Percentiles rank a stretch among this genome's conserved stretches.
Evolutionary conservation across 805 yeast species (phyloP).

Genomic region (Blastobotrys robertii): DNA sequence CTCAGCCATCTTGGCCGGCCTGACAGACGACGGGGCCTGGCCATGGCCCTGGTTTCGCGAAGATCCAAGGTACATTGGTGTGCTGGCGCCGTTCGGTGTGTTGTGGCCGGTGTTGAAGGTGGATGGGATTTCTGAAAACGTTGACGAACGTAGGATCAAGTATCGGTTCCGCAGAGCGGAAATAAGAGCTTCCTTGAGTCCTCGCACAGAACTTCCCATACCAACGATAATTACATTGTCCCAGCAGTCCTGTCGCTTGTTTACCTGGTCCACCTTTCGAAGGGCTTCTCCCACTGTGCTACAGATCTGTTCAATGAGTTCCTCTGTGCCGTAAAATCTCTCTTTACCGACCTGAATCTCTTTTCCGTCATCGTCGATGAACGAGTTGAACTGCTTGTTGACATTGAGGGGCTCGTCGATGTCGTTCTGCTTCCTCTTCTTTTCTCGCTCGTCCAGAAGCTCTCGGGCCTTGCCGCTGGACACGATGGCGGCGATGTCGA

Average conservation of each 20-base stretch:
- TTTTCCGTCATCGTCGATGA: slow-evolving; percentile 49
- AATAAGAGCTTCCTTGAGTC: slow-evolving; percentile 63
- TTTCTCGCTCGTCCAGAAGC: slow-evolving; percentile 55
- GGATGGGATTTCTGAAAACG: slow-evolving; percentile 31
- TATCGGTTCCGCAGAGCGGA: slow-evolving; percentile 48
- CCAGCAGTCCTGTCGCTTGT: slow-evolving; percentile 72
- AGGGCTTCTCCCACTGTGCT: slow-evolving; percentile 44
- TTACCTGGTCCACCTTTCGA: slow-evolving; percentile 51
- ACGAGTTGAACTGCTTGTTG: slow-evolving; percentile 64
- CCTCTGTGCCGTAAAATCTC: slow-evolving; percentile 71
- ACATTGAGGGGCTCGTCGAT: slow-evolving; percentile 40
- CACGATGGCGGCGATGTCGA: slow-evolving; percentile 85
- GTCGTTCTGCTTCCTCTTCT: slow-evolving; percentile 31
- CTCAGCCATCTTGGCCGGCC: slow-evolving; percentile 66
- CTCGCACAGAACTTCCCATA: slow-evolving; percentile 62
- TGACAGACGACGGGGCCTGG: slow-evolving; percentile 77
- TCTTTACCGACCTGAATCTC: slow-evolving; percentile 73
- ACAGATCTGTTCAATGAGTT: slow-evolving; percentile 47
- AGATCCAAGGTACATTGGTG: slow-evolving; percentile 5
- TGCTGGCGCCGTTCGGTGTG: slow-evolving; percentile 20
- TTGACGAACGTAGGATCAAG: slow-evolving; percentile 32
- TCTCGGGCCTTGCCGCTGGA: slow-evolving; percentile 68
- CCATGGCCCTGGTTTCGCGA: slow-evolving; percentile 27
- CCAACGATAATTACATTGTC: slow-evolving; percentile 77
- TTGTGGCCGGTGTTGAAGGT: slow-evolving; percentile 25